Percentiles rank a stretch among this genome's conserved stretches.
Evolutionary conservation across 1,284 basidiomycete species (phyloP).

Genomic region (Blastosporella zonata): DNA sequence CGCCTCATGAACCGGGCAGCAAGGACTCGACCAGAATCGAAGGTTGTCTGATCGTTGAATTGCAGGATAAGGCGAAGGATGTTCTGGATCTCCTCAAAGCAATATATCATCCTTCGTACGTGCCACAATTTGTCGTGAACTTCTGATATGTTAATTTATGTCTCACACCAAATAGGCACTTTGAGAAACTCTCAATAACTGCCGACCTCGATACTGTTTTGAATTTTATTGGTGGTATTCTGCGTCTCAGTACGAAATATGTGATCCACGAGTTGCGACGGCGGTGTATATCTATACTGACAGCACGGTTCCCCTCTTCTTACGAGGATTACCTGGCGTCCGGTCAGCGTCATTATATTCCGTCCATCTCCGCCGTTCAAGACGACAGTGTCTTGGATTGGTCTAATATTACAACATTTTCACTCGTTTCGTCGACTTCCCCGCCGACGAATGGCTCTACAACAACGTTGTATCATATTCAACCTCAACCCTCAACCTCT

Average conservation of each 20-base stretch:
- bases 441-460: neutral
- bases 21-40: constrained; percentile 31
- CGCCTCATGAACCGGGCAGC: constrained; percentile 22
- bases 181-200: constrained; percentile 28
- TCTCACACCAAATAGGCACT: constrained; percentile 26
- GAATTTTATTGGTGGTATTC: constrained; percentile 35
- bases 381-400: constrained; percentile 4
- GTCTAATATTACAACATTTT: constrained; percentile 4
- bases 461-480: neutral
- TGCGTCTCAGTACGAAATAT: constrained; percentile 44
- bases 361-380: constrained; percentile 1
- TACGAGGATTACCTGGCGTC: constrained; percentile 32
- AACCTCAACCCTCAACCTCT: constrained; percentile 4
- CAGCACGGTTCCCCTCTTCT: constrained; percentile 34
- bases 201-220: constrained; percentile 34
- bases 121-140: neutral
- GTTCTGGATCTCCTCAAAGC: constrained; percentile 34
- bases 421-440: constrained; percentile 1
- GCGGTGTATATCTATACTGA: constrained; percentile 36
- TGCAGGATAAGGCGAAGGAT: constrained; percentile 34
- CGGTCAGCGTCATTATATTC: constrained; percentile 6
- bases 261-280: constrained; percentile 36
- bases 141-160: neutral
- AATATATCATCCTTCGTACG: constrained; percentile 38
- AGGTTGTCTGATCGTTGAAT: constrained; percentile 35